Base-by-base conservation (phyloP, 495 filamentous ascomycete species). In the Penicillium parvum region DNA sequence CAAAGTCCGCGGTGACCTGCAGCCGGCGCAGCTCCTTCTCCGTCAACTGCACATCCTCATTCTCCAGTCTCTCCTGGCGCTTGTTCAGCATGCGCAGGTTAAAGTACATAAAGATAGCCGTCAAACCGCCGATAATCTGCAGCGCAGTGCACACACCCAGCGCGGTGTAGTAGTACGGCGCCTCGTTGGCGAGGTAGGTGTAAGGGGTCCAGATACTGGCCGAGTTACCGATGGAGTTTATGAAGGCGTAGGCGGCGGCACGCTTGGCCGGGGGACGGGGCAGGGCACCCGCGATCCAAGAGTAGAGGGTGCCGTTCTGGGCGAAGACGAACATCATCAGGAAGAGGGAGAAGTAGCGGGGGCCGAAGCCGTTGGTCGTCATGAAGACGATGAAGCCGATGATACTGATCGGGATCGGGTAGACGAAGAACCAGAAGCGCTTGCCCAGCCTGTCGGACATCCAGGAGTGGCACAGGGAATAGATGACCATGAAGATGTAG, bases 201-300 rank as follows among this genome's bases (percentile, higher is more conserved):
- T 69, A 77, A 0, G 74, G 71, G 0, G 75, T 77, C 74, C 74
- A 79, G 48, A 77, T 76, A 45, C 63, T 69, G 17, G 74, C 74
- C 5, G 66, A 69, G 51, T 77, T 78, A 29, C 69, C 73, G 30
- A 78, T 51, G 1, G 68, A 68, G 51, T 77, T 78, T 58, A 78
- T 75, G 41, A 77, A 75, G 10, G 74, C 75, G 38, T 75, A 71
- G 0, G 74, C 72, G 7, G 71, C 74, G 34, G 75, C 75, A 25
- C 75, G 72, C 51, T 78, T 77, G 5, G 75, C 71, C 0, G 72
- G 73, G 2, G 75, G 73, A 1, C 74, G 68, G 7, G 74, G 73
- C 40, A 77, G 68, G 2, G 70, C 63, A 42, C 66, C 74, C 2
- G 71, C 69, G 36, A 77, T 72, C 76, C 74, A 78, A n/a, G 72